These are phyloP conservation scores for slime mould (Dictyostelium discoideum) DNA, from an alignment of 78 protist genomes.

Conservation along the genomic window DNA sequence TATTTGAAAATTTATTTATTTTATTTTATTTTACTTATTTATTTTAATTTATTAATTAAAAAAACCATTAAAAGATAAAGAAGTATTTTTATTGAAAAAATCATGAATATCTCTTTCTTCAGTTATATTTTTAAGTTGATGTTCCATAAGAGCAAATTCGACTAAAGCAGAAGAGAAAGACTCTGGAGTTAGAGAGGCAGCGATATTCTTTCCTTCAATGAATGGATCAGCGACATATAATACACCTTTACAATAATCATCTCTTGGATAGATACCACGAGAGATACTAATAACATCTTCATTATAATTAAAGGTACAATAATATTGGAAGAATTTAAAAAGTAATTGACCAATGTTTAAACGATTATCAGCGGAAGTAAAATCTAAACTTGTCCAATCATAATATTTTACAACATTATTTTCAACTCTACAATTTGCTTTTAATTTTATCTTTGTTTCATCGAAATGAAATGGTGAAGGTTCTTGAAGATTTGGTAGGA, in stretches of 20 bases:
- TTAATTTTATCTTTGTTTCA: not conserved
- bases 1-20: too few species aligned
- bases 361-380: not conserved
- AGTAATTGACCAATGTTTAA: not conserved
- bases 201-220: not conserved
- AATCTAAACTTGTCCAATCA: not conserved
- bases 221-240: not conserved
- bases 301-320: slow-evolving; percentile 9
- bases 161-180: not conserved
- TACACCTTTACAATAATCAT: not conserved
- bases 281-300: slow-evolving; percentile 8
- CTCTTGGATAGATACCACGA: not conserved
- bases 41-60: not conserved
- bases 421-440: not conserved
- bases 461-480: not conserved
- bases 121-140: not conserved
- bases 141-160: not conserved
- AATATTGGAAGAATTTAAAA: slow-evolving; percentile 18
- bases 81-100: not conserved
- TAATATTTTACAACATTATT: not conserved
- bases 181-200: not conserved
- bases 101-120: not conserved
- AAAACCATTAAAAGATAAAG: not conserved
- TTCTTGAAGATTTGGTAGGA: not conserved
- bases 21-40: too few species aligned